phyloP scores from a whole-genome alignment of 2,329 filamentous ascomycete genomes.

The Claviceps lovelessii region DNA sequence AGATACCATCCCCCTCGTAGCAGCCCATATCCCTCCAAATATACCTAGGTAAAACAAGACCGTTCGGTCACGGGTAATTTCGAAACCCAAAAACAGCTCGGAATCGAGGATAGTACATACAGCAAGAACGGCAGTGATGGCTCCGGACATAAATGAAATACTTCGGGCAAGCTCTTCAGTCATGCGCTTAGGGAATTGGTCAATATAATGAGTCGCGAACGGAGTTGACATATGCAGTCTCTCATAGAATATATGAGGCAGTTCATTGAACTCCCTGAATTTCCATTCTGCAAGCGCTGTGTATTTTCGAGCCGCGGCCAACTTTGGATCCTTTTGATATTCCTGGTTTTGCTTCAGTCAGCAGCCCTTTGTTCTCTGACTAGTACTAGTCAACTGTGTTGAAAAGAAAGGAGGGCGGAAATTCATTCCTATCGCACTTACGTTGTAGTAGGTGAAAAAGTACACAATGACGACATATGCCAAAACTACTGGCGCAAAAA shows the following conservation, averaged over 20 bases:
- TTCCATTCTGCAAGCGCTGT: constrained; percentile 95
- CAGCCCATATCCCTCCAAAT: constrained; percentile 69
- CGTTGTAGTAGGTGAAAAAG: constrained; percentile 89
- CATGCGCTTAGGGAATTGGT: constrained; percentile 93
- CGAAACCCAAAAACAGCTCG: constrained; percentile 80
- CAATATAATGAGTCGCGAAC: constrained; percentile 80
- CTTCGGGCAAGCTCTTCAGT: constrained; percentile 74
- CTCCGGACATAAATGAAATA: constrained; percentile 74
- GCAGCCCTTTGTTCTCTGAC: background rate
- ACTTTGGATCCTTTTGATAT: constrained; percentile 84
- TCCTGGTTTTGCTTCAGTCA: constrained; percentile 38
- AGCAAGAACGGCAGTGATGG: constrained; percentile 72
- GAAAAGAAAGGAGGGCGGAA: background rate
- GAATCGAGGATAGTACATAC: constrained; percentile 77
- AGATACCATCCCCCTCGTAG: constrained; percentile 68
- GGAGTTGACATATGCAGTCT: constrained; percentile 89
- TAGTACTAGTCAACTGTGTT: background rate
- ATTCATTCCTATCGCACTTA: constrained; percentile 24
- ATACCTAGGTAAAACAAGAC: constrained; percentile 82
- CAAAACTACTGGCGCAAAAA: constrained; percentile 79
- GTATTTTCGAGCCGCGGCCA: constrained; percentile 71
- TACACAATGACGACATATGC: constrained; percentile 76
- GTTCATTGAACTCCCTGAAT: constrained; percentile 94
- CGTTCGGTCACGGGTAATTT: constrained; percentile 76
- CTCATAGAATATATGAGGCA: constrained; percentile 81